A percentile compares a stretch with the other conserved stretches of the same genome.
Conservation (phyloP, 495 filamentous ascomycete species). For the Cercophora sp. region DNA sequence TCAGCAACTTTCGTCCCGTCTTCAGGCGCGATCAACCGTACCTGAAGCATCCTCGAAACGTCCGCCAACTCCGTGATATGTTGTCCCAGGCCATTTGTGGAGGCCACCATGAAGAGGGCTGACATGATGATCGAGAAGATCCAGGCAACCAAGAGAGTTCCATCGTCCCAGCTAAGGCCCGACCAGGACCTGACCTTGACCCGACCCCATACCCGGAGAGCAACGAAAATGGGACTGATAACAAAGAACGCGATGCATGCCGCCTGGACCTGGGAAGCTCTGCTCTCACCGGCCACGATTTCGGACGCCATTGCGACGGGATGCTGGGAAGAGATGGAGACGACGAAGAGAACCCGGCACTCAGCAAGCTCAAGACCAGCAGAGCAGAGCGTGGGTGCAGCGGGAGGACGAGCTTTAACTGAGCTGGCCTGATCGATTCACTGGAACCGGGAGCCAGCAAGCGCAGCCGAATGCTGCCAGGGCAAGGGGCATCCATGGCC, state of each 20-base stretch:
- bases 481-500: background rate
- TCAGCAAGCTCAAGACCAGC: background rate
- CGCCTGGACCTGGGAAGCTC: conserved; percentile 12
- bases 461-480: background rate
- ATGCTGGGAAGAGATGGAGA: background rate
- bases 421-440: background rate
- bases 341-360: conserved; percentile 3
- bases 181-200: conserved; percentile 12
- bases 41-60: background rate
- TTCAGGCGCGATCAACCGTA: background rate
- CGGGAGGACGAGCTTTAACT: background rate
- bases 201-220: background rate
- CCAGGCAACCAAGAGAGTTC: background rate
- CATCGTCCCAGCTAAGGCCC: conserved; percentile 6
- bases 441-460: too few species aligned
- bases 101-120: conserved; percentile 4
- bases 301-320: conserved; percentile 5
- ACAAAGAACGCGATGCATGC: conserved; percentile 12
- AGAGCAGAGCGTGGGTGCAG: background rate
- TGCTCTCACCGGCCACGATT: conserved; percentile 4
- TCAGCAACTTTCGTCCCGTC: background rate
- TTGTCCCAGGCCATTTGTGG: background rate
- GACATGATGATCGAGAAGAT: background rate
- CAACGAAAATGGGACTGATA: conserved; percentile 6
- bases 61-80: background rate